These are phyloP conservation scores for Hamamelis virginiana DNA, from an alignment of 164 flowering plant species.

Conservation along the genomic window DNA sequence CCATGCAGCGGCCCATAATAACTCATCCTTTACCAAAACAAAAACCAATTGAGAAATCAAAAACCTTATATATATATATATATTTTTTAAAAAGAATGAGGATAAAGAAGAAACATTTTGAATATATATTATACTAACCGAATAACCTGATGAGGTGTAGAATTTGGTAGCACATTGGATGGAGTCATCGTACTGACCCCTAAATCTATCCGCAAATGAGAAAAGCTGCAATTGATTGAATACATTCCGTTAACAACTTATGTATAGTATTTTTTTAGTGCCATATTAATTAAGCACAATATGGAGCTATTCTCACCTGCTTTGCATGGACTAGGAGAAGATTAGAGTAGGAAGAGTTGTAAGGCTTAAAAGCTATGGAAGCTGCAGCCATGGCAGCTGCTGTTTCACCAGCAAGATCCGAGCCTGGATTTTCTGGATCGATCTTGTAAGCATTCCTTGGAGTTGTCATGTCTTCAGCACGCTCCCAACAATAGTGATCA, in stretches of 20 bases:
- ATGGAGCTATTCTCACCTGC: conserved; percentile 51
- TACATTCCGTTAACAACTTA: background rate
- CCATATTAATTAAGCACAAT: too few species aligned
- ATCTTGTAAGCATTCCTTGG: conserved; percentile 64
- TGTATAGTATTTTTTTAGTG: too few species aligned
- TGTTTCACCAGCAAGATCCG: conserved; percentile 84
- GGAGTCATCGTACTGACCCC: conserved; percentile 70
- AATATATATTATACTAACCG: conserved; percentile 34
- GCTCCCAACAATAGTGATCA: conserved; percentile 82
- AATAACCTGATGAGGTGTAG: conserved; percentile 74
- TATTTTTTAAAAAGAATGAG: background rate
- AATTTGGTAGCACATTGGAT: conserved; percentile 46
- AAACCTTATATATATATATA: too few species aligned
- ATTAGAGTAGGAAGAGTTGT: conserved; percentile 55
- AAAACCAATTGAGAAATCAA: background rate
- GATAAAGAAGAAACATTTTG: background rate
- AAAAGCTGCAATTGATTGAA: conserved; percentile 56
- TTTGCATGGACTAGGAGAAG: conserved; percentile 56
- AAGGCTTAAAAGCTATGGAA: conserved; percentile 61
- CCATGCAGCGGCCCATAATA: conserved; percentile 93
- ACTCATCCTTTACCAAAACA: conserved; percentile 61
- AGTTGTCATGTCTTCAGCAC: conserved; percentile 87
- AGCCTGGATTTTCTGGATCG: conserved; percentile 59
- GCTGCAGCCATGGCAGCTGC: conserved; percentile 93
- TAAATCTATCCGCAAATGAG: conserved; percentile 72